Conservation (phyloP, 2,329 filamentous ascomycete species). For the Chaetomium olivaceum region DNA sequence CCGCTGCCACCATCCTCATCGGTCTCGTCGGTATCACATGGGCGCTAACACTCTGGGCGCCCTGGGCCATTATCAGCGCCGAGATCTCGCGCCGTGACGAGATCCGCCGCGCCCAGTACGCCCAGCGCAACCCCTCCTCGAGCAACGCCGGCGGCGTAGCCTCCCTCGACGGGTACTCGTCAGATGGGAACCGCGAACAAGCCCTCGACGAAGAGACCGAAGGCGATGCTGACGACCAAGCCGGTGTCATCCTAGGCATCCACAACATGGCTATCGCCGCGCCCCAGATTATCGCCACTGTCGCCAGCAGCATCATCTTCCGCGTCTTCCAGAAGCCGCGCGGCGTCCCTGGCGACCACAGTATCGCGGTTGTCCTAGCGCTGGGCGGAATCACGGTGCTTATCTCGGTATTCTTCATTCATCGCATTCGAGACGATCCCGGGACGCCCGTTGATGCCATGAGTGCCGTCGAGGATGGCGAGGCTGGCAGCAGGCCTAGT, state of each 20-base stretch:
- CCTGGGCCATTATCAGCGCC: constrained; percentile 90
- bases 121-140: constrained; percentile 29
- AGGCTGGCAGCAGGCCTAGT: constrained; percentile 37
- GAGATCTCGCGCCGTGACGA: constrained; percentile 85
- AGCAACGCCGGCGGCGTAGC: constrained; percentile 20
- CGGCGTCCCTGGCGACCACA: constrained; percentile 80
- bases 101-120: constrained; percentile 44
- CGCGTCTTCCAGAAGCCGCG: constrained; percentile 82
- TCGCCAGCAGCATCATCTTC: constrained; percentile 83
- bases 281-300: constrained; percentile 86
- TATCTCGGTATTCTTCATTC: constrained; percentile 72
- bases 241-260: constrained; percentile 87
- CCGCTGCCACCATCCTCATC: constrained; percentile 73
- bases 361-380: constrained; percentile 81
- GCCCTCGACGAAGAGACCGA: constrained; percentile 38
- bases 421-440: constrained; percentile 64
- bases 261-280: constrained; percentile 94
- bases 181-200: constrained; percentile 35
- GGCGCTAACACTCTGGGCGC: constrained; percentile 92
- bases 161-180: constrained; percentile 34
- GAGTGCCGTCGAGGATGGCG: constrained; percentile 47
- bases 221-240: constrained; percentile 67
- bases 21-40: constrained; percentile 85
- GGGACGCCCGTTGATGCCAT: constrained; percentile 43
- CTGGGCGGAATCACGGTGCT: constrained; percentile 80